Base-by-base conservation (phyloP, 177 flowering plant species). In the Vitis hybrid region DNA sequence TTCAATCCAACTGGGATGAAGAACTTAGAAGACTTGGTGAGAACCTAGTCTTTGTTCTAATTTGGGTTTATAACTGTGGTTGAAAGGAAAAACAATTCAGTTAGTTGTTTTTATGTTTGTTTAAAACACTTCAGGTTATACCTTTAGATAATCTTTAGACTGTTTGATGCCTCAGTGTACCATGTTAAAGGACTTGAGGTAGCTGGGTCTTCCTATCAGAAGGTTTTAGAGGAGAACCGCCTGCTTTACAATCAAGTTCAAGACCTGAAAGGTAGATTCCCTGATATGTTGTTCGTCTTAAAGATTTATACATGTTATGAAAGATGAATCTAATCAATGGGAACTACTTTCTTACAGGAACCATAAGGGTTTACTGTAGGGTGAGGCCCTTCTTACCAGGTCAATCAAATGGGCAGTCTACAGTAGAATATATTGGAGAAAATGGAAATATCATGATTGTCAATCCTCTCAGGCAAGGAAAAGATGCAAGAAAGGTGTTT, bases 351-450 rank as follows among this genome's bases (percentile, higher is more conserved):
- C 12, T 57, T 51, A 55, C 86, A 94, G 98, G 98, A 73, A 76
- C 85, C 12, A 94, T 94, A 6, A 81, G 98, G 59, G 98, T 94
- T 1, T 93, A 86, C 67, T 92, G 98, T 64, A 82, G 98, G 79
- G 91, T 92, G 7, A 85, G 91, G 71, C 98, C 98, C 8, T 88
- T 90, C 76, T 78, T 89, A 53, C 76, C 75, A 12, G 90, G 86
- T 12, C 85, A 88, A 76, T 55, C 80, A 61, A 73, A 82, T 65
- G 74, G 66, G 22, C 87, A 76, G 29, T 83, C 94, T 2, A 85
- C 86, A 11, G 88, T 92, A 9, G 97, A 92, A 51, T 86, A 88
- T 74, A 89, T 94, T 58, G 98, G 94, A 68, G 98, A 92, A 78
- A 84, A 91, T 81, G 98, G 98, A 65, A 79, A 76, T 65, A 81